phyloP scores from a whole-genome alignment of 129 eudicot species.

The Smallanthus sonchifolius region DNA sequence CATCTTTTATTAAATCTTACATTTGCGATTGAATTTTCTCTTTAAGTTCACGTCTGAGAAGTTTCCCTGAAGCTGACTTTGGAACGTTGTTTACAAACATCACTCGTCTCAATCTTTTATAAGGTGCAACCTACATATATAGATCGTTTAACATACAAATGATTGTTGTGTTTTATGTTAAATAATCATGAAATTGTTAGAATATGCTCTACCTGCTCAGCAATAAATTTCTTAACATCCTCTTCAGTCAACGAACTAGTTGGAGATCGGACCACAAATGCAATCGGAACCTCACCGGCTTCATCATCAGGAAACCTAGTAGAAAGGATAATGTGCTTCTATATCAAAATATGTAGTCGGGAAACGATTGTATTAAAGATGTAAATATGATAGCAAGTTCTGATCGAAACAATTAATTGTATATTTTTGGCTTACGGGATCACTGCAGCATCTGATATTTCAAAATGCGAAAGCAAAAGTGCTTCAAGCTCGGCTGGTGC shows the following conservation, averaged over 20 bases:
- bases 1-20: constrained; percentile 18
- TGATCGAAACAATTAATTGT: background rate
- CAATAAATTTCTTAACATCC: constrained; percentile 66
- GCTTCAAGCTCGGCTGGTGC: constrained; percentile 99
- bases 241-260: constrained; percentile 68
- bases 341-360: too few relatives aligned
- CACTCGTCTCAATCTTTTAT: constrained; percentile 69
- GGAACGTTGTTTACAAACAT: constrained; percentile 69
- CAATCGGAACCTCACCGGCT: constrained; percentile 92
- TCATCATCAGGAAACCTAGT: constrained; percentile 80
- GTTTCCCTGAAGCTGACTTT: constrained; percentile 79
- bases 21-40: constrained; percentile 58
- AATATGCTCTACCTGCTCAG: constrained; percentile 54
- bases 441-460: constrained; percentile 84
- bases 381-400: background rate
- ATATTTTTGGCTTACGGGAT: constrained; percentile 64
- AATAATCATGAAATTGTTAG: background rate
- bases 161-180: background rate
- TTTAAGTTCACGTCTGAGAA: constrained; percentile 72
- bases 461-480: constrained; percentile 70
- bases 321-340: background rate
- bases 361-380: background rate
- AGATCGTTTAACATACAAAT: background rate
- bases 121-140: constrained; percentile 74
- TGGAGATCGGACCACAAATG: constrained; percentile 75